Evolutionary conservation across 164 flowering plant genomes (phyloP).

Genomic region (Sextonia rubra): DNA sequence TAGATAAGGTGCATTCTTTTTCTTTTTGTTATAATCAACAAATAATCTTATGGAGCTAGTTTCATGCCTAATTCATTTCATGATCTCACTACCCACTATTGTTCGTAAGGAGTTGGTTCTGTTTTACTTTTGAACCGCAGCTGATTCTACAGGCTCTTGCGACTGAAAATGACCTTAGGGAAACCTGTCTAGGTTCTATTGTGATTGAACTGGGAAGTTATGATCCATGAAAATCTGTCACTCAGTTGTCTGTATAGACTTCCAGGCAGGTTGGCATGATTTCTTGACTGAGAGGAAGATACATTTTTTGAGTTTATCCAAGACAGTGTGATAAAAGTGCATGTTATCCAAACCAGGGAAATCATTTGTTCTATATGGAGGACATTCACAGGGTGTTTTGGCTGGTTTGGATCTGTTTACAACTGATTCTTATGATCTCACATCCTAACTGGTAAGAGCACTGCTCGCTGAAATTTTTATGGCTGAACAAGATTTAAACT

Average conservation of each 20-base stretch:
- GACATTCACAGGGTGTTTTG: too few relatives aligned
- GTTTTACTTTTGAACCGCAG: slow-evolving; percentile 8
- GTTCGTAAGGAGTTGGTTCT: neutral
- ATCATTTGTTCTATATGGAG: too few relatives aligned
- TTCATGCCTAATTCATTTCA: neutral
- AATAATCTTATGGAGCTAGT: neutral
- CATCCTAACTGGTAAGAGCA: too few relatives aligned
- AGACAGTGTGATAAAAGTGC: neutral
- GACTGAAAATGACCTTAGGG: neutral
- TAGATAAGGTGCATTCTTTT: too few relatives aligned
- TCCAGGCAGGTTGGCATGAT: neutral
- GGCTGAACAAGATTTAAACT: too few relatives aligned
- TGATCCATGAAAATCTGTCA: neutral
- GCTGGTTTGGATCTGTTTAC: too few relatives aligned
- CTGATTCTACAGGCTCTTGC: neutral
- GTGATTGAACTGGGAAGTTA: neutral
- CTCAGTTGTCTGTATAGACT: neutral
- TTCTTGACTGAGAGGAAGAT: neutral
- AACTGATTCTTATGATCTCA: too few relatives aligned
- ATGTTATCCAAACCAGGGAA: neutral
- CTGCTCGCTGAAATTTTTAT: too few relatives aligned
- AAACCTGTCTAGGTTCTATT: neutral
- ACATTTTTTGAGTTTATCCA: neutral
- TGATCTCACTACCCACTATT: neutral
- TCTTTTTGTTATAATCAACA: too few relatives aligned